phyloP scores from a whole-genome alignment of 306 rosid genomes.

The Dryas alaskensis region DNA sequence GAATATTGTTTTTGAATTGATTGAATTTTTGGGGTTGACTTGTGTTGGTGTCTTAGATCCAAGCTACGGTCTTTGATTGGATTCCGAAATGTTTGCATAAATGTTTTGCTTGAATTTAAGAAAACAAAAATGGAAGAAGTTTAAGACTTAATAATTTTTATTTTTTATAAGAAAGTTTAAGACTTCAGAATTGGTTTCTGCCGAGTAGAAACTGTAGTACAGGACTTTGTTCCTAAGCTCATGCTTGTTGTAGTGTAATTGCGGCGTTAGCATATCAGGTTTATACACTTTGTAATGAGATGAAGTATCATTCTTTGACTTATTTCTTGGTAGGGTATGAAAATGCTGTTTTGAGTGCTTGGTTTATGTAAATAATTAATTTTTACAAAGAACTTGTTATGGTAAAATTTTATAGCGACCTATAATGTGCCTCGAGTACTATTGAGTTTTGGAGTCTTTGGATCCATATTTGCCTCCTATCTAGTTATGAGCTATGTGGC shows the following conservation, averaged over 20 bases:
- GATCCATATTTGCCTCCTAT: not conserved
- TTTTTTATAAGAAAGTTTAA: not conserved
- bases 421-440: not conserved
- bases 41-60: slow-evolving; percentile 25
- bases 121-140: no score
- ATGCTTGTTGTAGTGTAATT: slow-evolving; percentile 6
- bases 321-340: slow-evolving; percentile 8
- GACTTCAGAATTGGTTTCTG: not conserved
- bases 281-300: slow-evolving; percentile 26
- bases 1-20: slow-evolving; percentile 1
- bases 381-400: not conserved
- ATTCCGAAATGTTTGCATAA: not conserved
- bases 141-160: not conserved
- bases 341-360: slow-evolving; percentile 7
- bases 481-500: slow-evolving; percentile 1
- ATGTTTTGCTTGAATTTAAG: not conserved
- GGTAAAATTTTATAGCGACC: not conserved
- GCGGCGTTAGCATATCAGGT: slow-evolving; percentile 20
- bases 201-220: not conserved
- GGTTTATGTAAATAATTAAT: not conserved
- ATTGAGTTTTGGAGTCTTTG: slow-evolving; percentile 4
- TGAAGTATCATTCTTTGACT: slow-evolving; percentile 2
- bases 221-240: slow-evolving; percentile 3
- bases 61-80: slow-evolving; percentile 9
- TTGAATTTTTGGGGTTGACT: slow-evolving; percentile 27